Evolutionary conservation across 2,329 filamentous ascomycete species (phyloP).

Genomic region (Leptosphaerulina australis): DNA sequence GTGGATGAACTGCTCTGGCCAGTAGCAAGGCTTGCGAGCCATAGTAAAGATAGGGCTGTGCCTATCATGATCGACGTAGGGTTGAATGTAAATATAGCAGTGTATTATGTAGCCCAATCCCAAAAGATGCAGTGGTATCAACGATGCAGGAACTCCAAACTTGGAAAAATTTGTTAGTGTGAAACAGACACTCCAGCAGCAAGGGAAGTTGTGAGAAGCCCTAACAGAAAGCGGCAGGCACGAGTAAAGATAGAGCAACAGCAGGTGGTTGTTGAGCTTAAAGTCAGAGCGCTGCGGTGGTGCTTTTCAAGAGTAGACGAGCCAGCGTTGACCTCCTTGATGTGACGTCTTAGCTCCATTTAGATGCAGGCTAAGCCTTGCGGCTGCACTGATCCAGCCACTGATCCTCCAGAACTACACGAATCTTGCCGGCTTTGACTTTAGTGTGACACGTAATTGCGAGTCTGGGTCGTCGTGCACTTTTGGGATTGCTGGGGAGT

Average conservation of each 20-base stretch:
- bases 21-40: conserved; percentile 32
- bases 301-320: conserved; percentile 13
- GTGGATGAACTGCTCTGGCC: conserved; percentile 35
- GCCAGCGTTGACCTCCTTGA: conserved; percentile 8
- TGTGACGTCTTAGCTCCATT: conserved; percentile 16
- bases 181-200: conserved; percentile 6
- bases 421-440: conserved; percentile 5
- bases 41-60: conserved; percentile 27
- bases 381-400: conserved; percentile 12
- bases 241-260: conserved; percentile 3
- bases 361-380: conserved; percentile 8
- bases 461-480: conserved; percentile 6
- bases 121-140: neutral
- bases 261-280: conserved; percentile 13
- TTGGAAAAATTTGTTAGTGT: conserved; percentile 3
- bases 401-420: conserved; percentile 17
- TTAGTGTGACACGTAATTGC: conserved; percentile 13
- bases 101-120: conserved; percentile 1
- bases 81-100: conserved; percentile 15
- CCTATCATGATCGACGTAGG: conserved; percentile 29
- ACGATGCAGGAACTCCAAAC: conserved; percentile 10
- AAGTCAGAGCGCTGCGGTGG: conserved; percentile 11
- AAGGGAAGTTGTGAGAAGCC: conserved; percentile 1
- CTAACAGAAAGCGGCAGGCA: conserved; percentile 5
- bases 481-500: conserved; percentile 9